Percentiles rank a stretch among this genome's conserved stretches.
phyloP scores from a whole-genome alignment of 306 rosid species.

The Corylus avellana region DNA sequence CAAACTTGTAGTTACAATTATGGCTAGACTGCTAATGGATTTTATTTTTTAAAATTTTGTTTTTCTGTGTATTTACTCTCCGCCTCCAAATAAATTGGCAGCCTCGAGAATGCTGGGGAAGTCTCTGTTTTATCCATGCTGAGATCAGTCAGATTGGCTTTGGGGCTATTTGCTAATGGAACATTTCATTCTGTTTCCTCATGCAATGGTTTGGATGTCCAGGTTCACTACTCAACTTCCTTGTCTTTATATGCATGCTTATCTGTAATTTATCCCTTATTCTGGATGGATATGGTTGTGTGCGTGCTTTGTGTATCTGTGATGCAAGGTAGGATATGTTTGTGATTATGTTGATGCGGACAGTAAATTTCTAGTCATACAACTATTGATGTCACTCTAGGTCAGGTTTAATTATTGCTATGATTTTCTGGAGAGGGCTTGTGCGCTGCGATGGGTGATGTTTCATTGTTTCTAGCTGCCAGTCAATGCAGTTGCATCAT shows the following conservation, averaged over 20 bases:
- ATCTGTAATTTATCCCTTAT: slow-evolving; percentile 7
- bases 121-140: slow-evolving; percentile 78
- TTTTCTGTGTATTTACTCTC: slow-evolving; percentile 12
- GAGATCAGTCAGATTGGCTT: slow-evolving; percentile 73
- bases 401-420: background rate
- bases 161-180: slow-evolving; percentile 60
- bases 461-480: background rate
- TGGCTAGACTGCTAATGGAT: background rate
- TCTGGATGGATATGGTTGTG: slow-evolving; percentile 14
- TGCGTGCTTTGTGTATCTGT: slow-evolving; percentile 12
- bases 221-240: slow-evolving; percentile 50
- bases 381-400: background rate
- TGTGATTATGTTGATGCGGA: background rate
- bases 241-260: slow-evolving; percentile 10
- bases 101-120: slow-evolving; percentile 98
- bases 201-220: slow-evolving; percentile 50
- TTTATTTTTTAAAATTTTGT: background rate
- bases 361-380: background rate
- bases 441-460: background rate
- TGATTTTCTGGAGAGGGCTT: background rate
- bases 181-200: slow-evolving; percentile 48
- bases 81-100: slow-evolving; percentile 43
- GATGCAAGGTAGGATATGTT: slow-evolving; percentile 16
- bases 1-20: background rate
- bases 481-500: background rate